Percentiles rank a stretch among this genome's conserved stretches.
Evolutionary conservation across 441 rosid species (phyloP).

Genomic region (Bocquillonia castaneifolia): DNA sequence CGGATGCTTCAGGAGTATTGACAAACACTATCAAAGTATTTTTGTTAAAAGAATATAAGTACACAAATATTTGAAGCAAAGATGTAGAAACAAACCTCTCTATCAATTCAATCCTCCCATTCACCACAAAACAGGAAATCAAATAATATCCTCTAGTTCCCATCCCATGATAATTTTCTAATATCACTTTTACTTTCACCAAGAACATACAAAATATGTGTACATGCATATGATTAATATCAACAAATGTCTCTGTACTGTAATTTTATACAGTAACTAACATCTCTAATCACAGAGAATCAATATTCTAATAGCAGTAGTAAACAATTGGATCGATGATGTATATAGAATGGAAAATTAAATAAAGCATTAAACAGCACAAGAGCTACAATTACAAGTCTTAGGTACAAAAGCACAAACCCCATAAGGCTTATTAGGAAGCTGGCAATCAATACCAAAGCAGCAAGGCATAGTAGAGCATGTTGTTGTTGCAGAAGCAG

Average conservation of each 20-base stretch:
- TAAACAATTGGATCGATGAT: neutral
- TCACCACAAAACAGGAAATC: neutral
- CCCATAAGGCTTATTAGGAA: constrained; percentile 71
- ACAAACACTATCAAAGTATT: too few relatives aligned
- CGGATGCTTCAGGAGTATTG: too few relatives aligned
- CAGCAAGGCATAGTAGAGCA: constrained; percentile 68
- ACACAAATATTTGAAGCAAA: too few relatives aligned
- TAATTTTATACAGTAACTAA: neutral
- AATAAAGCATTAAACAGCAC: constrained; percentile 30
- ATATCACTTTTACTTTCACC: too few relatives aligned
- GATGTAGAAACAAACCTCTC: neutral
- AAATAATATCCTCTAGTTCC: neutral
- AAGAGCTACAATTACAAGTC: constrained; percentile 56
- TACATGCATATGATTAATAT: neutral
- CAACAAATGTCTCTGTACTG: too few relatives aligned
- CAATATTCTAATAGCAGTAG: too few relatives aligned
- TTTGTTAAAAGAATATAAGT: too few relatives aligned
- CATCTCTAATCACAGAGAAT: neutral
- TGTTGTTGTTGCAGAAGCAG: constrained; percentile 8
- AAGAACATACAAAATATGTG: neutral
- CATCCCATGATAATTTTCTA: too few relatives aligned
- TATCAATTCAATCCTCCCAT: neutral
- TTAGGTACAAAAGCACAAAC: constrained; percentile 76
- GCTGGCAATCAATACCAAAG: constrained; percentile 63
- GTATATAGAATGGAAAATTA: neutral